Percentiles rank a stretch among this genome's conserved stretches.
Conservation (phyloP, 2,329 filamentous ascomycete species). For the Lasiodiplodia gonubiensis region DNA sequence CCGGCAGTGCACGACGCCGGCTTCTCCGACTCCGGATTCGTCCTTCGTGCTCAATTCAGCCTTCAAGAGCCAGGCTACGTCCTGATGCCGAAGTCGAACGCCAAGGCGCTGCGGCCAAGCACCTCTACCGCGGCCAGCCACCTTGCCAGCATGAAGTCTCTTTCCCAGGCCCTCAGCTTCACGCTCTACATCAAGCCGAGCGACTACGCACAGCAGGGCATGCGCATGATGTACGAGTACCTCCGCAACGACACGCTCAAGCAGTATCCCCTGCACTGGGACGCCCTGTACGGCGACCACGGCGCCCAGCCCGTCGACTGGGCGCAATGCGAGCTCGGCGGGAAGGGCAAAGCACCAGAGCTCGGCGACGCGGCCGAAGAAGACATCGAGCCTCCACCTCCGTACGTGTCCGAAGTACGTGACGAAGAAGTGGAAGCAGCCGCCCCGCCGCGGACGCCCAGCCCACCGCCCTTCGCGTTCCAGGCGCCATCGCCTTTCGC, state of each 20-base stretch:
- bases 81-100: slow-evolving; percentile 18
- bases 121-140: slow-evolving; percentile 11
- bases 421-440: background rate
- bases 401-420: background rate
- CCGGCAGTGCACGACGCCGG: slow-evolving; percentile 22
- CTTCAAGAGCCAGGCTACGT: slow-evolving; percentile 14
- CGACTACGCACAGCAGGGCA: slow-evolving; percentile 19
- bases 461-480: background rate
- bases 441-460: background rate
- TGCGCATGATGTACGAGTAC: background rate
- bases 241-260: background rate
- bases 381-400: slow-evolving; percentile 4
- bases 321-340: background rate
- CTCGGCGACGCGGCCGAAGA: background rate
- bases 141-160: background rate
- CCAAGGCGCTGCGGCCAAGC: slow-evolving; percentile 15
- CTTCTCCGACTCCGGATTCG: slow-evolving; percentile 8
- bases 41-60: slow-evolving; percentile 11
- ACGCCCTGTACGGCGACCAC: background rate
- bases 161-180: slow-evolving; percentile 3
- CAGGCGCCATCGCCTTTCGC: background rate
- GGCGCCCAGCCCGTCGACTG: slow-evolving; percentile 16
- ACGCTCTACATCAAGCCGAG: slow-evolving; percentile 25
- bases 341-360: background rate
- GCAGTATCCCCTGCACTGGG: slow-evolving; percentile 12